Conservation (phyloP, 257 asterid genomes). For the Ligustrum vulgare region DNA sequence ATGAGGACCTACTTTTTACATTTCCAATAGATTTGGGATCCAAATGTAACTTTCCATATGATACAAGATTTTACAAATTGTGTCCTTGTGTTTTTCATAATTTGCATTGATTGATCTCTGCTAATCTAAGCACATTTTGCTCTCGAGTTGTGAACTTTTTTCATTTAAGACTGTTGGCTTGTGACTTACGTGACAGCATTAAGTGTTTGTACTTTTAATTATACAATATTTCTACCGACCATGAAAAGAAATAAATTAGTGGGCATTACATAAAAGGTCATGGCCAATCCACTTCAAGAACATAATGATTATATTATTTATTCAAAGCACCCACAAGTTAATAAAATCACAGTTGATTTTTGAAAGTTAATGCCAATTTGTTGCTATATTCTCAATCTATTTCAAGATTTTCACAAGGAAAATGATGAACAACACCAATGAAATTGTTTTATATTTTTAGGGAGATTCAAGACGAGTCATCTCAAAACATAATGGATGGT, state of each 20-base stretch:
- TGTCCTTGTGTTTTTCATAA: neutral
- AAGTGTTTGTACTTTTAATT: neutral
- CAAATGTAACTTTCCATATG: neutral
- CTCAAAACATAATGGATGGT: neutral
- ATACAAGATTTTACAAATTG: neutral
- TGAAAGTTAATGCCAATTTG: neutral
- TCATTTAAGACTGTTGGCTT: neutral
- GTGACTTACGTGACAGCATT: slow-evolving; percentile 1
- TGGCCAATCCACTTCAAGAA: neutral
- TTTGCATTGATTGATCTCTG: neutral
- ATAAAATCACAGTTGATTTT: neutral
- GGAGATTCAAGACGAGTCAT: neutral
- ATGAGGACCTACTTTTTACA: neutral
- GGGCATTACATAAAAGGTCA: neutral
- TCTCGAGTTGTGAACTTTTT: neutral
- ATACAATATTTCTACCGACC: neutral
- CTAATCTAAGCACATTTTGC: slow-evolving; percentile 1
- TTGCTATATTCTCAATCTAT: neutral
- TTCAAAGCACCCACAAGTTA: neutral
- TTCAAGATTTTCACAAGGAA: neutral
- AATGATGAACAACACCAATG: neutral
- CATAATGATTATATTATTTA: neutral
- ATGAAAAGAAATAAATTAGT: neutral
- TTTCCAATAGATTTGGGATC: neutral
- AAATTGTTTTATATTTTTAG: neutral